Conservation (phyloP, 768 basidiomycete genomes). For the Serendipita indica region DNA sequence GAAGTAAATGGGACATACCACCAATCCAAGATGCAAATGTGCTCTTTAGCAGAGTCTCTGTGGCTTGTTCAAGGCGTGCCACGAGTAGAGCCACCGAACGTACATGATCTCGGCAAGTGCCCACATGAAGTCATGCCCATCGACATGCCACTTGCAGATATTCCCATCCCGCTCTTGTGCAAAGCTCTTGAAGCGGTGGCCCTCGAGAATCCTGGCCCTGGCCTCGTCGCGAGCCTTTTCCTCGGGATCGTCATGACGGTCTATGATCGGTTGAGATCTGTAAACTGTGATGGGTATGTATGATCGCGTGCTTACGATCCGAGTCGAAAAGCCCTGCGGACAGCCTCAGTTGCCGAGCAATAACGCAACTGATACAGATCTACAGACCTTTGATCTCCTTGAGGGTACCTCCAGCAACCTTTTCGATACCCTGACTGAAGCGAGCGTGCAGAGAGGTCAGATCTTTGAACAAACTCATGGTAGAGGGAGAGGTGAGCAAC, state of each 20-base stretch:
- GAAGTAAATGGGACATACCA: constrained; percentile 10
- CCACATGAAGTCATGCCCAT: constrained; percentile 96
- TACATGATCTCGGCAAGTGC: constrained; percentile 65
- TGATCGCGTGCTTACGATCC: not conserved
- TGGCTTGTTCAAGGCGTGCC: constrained; percentile 5
- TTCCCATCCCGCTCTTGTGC: constrained; percentile 56
- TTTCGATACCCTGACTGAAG: not conserved
- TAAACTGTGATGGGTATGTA: not conserved
- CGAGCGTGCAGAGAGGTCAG: not conserved
- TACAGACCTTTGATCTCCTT: not conserved
- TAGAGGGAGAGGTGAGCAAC: not conserved
- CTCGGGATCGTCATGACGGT: constrained; percentile 58
- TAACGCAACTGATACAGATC: not conserved
- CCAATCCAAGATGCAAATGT: constrained; percentile 71
- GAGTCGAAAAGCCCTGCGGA: not conserved
- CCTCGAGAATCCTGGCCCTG: constrained; percentile 55
- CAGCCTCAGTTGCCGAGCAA: not conserved
- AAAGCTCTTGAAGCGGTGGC: constrained; percentile 79
- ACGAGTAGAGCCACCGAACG: not conserved
- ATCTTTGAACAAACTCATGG: not conserved
- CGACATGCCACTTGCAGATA: constrained; percentile 82
- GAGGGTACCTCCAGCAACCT: not conserved
- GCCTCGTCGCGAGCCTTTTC: constrained; percentile 59
- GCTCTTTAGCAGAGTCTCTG: constrained; percentile 37
- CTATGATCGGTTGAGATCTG: constrained; percentile 3